Conservation (phyloP, 2,329 filamentous ascomycete genomes). For the Cercospora brassicicola region DNA sequence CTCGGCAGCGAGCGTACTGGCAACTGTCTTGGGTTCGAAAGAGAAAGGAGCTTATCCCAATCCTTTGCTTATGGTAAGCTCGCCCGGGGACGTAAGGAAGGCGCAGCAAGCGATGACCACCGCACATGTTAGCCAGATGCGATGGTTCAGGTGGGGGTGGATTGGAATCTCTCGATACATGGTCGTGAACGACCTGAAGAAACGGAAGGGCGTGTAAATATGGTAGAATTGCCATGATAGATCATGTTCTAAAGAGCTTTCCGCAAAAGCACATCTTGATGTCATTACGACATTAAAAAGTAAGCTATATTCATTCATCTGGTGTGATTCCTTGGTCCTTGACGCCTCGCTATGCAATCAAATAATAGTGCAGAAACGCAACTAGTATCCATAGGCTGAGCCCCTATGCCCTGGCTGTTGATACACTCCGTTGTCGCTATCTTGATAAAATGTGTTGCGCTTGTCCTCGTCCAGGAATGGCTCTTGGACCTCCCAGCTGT, state of each 20-base stretch:
- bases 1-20: conserved; percentile 65
- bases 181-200: conserved; percentile 83
- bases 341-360: conserved; percentile 24
- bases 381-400: conserved; percentile 27
- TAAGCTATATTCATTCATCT: conserved; percentile 18
- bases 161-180: conserved; percentile 90
- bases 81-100: conserved; percentile 61
- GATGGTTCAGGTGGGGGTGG: conserved; percentile 97
- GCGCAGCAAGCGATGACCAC: conserved; percentile 85
- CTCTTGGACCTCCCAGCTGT: conserved; percentile 99
- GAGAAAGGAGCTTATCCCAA: conserved; percentile 57
- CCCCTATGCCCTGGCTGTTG: conserved; percentile 33
- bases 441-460: conserved; percentile 68
- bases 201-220: conserved; percentile 48
- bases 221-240: not conserved
- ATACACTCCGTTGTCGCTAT: conserved; percentile 60
- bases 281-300: conserved; percentile 22
- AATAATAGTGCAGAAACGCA: conserved; percentile 3
- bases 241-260: conserved; percentile 4
- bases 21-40: conserved; percentile 51
- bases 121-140: conserved; percentile 94
- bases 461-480: conserved; percentile 81
- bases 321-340: not conserved
- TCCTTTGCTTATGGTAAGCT: conserved; percentile 70
- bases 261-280: conserved; percentile 1